Evolutionary conservation across 1,284 basidiomycete genomes (phyloP), one percentile per base, ranked within the genome.

Genomic region (Phylloboletellus chloephorus): DNA sequence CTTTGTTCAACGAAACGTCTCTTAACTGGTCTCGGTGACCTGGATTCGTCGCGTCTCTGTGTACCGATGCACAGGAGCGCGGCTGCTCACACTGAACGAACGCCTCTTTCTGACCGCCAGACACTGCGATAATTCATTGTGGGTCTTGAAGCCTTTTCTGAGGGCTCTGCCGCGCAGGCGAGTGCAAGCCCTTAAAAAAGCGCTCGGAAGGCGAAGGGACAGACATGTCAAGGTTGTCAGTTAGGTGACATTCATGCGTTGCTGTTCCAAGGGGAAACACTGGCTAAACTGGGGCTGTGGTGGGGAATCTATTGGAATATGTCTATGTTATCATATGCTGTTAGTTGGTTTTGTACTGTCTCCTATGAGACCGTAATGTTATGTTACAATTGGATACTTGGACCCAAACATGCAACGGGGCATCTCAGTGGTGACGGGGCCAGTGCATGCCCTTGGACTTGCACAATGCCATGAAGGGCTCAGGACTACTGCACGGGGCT

Each of bases 331-430:
- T 47, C 46, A 39, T 46, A 44, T 61, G 53, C 39, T 61, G 57
- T 54, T 61, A 54, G 52, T 57, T 25, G 55, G 54, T 61, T n/a
- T 57, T 57, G 59, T 57, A 60, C 44, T 33, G 47, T 60, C 47
- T 56, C 43, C 41, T 46, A 44, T 24, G 52, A 53, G 54, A 41
- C 37, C 51, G 39, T 57, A 61, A 61, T 57, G 47, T 52, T 57
- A 57, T 49, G 57, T 52, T 61, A 49, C 20, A 16, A 38, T 33
- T 42, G 51, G 40, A 47, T 51, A 44, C 49, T 29, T 30, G 21
- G 45, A 37, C 31, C 23, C 20, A 33, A 49, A 45, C 28, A 46
- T 32, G 29, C 24, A n/a, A n/a, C n/a, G n/a, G n/a, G n/a, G n/a
- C n/a, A n/a, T n/a, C n/a, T n/a, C n/a, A n/a, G n/a, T n/a, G n/a